Evolutionary conservation across 1,284 basidiomycete species (phyloP), one percentile per base, ranked within the genome.

Genomic region (Tranzscheliella williamsii): DNA sequence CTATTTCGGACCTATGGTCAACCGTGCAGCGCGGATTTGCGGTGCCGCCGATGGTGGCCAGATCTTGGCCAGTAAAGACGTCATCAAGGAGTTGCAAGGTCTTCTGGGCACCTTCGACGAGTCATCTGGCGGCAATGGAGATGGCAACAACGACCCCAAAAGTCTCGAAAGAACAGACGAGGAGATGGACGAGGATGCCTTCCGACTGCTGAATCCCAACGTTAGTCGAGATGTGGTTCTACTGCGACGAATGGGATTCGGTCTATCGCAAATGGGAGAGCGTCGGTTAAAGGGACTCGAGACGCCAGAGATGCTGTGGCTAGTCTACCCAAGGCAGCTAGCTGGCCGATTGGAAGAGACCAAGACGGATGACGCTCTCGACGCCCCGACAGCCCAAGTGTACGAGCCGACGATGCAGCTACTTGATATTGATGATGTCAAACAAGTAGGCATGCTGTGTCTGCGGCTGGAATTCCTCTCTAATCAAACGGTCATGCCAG

Each of bases 231-330:
- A 78, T 44, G 79, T 90, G 46, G 86, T 89, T 18, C 85, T 84
- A 4, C 85, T 94, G 52, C 85, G 85, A 22, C 81, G 85, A 24
- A 84, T 95, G 68, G 88, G 88, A 2, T 82, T 92, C 37, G 82
- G 84, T 24, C 84, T 93, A 46, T 83, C 87, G 26, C 83, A 85
- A 27, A 84, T 95, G 21, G 95, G 95, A 18, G 91, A 96, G 78
- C 84, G 87, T 60, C 90, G 91, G 75, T 85, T 98, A 65, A 97
- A 97, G 79, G 94, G 94, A 13, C 82, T 97, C 27, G 92, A 96
- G 40, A 72, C 66, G 35, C 72, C 75, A 20, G 94, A 97, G 79
- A 83, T 85, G 66, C 82, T 98, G 13, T 89, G 90, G 22, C 79
- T 89, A 20, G 83, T 97, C 37, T 96, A 92, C 76, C 91, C 94